Conservation (phyloP, 257 asterid species). For the Anisodus acutangulus region DNA sequence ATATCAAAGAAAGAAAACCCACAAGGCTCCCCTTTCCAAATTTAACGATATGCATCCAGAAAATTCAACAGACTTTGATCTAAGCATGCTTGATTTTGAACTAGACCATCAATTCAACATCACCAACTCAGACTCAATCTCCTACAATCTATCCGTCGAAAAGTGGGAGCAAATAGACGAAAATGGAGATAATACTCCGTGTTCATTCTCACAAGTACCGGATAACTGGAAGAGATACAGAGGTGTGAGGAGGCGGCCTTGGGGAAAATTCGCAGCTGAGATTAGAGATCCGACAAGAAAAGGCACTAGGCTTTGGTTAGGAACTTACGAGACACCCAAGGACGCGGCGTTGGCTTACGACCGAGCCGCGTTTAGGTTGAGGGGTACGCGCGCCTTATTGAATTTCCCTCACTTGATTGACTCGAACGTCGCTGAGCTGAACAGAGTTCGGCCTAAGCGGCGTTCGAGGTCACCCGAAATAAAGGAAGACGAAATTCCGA, state of each 20-base stretch:
- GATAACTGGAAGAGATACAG: neutral
- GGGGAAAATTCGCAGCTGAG: constrained; percentile 27
- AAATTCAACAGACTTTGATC: neutral
- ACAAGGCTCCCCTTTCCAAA: neutral
- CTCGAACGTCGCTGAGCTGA: neutral
- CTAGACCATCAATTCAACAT: neutral
- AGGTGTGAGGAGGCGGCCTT: constrained; percentile 21
- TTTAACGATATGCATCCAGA: neutral
- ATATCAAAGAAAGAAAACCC: neutral
- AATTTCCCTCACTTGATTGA: constrained; percentile 26
- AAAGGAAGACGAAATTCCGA: neutral
- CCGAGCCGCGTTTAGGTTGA: neutral
- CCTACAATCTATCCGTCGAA: neutral
- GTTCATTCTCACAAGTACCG: neutral
- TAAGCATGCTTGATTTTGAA: neutral
- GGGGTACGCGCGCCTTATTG: neutral
- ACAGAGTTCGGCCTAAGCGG: neutral
- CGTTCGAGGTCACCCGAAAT: neutral
- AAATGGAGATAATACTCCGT: neutral
- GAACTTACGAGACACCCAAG: neutral
- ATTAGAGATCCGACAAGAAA: constrained; percentile 22
- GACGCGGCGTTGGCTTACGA: constrained; percentile 26
- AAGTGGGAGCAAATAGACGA: neutral
- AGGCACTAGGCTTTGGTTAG: constrained; percentile 21
- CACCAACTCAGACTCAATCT: neutral